These are phyloP conservation scores for Botrytis hyacinthi DNA, from an alignment of 2,329 filamentous ascomycete species.

Conservation along the genomic window DNA sequence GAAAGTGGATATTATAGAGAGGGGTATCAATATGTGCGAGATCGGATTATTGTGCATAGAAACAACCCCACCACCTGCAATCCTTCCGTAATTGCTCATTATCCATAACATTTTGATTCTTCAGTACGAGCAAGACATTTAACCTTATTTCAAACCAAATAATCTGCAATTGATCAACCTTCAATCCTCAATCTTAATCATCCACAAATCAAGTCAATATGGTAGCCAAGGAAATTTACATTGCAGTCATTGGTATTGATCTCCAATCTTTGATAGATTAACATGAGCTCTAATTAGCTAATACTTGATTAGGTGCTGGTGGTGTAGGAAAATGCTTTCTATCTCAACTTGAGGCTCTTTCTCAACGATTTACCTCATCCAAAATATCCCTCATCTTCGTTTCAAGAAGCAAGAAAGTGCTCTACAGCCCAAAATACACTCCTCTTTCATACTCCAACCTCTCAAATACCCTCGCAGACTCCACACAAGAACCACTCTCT, in stretches of 20 bases:
- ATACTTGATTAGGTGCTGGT: slow-evolving; percentile 65
- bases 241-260: slow-evolving; percentile 46
- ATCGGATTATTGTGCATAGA: slow-evolving; percentile 17
- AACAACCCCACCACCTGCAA: slow-evolving; percentile 16
- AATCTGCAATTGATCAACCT: neutral
- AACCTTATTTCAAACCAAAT: neutral
- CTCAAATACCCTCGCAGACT: slow-evolving; percentile 62
- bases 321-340: slow-evolving; percentile 93
- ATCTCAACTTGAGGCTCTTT: slow-evolving; percentile 69
- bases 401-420: slow-evolving; percentile 77
- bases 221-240: slow-evolving; percentile 42
- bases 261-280: slow-evolving; percentile 24
- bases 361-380: slow-evolving; percentile 59
- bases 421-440: slow-evolving; percentile 72
- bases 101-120: neutral
- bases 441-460: slow-evolving; percentile 60
- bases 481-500: slow-evolving; percentile 62
- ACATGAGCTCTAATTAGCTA: slow-evolving; percentile 24
- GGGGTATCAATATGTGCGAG: slow-evolving; percentile 18
- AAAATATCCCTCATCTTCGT: slow-evolving; percentile 80
- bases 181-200: neutral
- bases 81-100: neutral
- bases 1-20: neutral
- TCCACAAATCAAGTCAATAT: slow-evolving; percentile 24
- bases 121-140: neutral